Evolutionary conservation across 2,329 filamentous ascomycete species (phyloP).

Genomic region (Sporothrix brasiliensis): DNA sequence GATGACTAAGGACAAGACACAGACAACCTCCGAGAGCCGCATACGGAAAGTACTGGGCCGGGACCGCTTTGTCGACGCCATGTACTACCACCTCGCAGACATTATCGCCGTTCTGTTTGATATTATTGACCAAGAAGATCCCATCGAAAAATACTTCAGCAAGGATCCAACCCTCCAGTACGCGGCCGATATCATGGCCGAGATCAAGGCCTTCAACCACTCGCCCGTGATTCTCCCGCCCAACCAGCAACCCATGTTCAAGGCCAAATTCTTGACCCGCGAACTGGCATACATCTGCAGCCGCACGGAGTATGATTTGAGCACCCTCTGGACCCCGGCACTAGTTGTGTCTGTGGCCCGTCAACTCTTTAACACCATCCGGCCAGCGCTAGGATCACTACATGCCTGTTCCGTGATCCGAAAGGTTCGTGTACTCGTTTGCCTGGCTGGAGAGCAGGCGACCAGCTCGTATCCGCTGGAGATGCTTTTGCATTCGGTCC

Average conservation of each 20-base stretch:
- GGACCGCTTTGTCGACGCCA: constrained; percentile 63
- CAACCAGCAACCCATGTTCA: constrained; percentile 86
- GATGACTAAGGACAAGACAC: constrained; percentile 46
- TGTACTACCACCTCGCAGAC: constrained; percentile 72
- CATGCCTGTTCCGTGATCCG: constrained; percentile 85
- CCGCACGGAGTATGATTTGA: constrained; percentile 66
- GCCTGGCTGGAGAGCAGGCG: constrained; percentile 73
- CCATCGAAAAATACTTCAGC: constrained; percentile 67
- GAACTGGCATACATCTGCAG: constrained; percentile 79
- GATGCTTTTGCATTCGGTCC: constrained; percentile 81
- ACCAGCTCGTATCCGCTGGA: constrained; percentile 80
- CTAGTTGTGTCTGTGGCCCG: constrained; percentile 75
- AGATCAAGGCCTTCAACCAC: constrained; percentile 70
- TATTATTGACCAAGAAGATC: constrained; percentile 75
- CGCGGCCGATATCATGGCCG: constrained; percentile 65
- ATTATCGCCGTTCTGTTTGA: constrained; percentile 77
- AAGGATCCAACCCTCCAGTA: constrained; percentile 61
- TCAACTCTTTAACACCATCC: constrained; percentile 76
- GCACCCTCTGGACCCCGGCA: constrained; percentile 73
- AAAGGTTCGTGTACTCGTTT: constrained; percentile 80
- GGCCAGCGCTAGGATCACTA: constrained; percentile 80
- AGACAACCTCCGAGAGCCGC: constrained; percentile 63
- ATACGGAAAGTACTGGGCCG: constrained; percentile 71
- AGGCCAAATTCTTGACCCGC: constrained; percentile 72
- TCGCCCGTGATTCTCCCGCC: constrained; percentile 68